Evolutionary conservation across 2,329 filamentous ascomycete species (phyloP).

Genomic region (Pseudofabraea citricarpa): DNA sequence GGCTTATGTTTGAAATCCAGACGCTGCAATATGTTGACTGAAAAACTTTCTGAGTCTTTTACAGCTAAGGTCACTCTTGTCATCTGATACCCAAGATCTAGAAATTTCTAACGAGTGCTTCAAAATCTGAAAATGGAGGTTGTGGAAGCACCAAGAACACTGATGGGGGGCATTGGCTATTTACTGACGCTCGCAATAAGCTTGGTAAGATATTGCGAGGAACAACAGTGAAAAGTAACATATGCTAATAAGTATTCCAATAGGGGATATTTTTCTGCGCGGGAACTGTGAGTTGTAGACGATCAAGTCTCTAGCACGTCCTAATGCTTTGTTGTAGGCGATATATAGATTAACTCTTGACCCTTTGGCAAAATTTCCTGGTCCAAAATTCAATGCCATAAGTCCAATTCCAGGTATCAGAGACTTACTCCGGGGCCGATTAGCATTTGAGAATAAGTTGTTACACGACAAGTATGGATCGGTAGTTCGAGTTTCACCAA

Average conservation of each 20-base stretch:
- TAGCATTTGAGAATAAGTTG: slow-evolving; percentile 15
- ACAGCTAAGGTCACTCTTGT: too few relatives aligned
- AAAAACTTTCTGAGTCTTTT: too few relatives aligned
- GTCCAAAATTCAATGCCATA: background rate
- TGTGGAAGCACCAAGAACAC: background rate
- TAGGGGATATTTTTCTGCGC: background rate
- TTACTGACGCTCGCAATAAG: background rate
- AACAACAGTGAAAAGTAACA: too few relatives aligned
- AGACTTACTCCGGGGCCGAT: background rate
- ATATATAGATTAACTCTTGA: slow-evolving; percentile 16
- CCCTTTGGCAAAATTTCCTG: slow-evolving; percentile 1
- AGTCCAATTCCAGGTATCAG: background rate
- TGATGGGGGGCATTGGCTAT: background rate
- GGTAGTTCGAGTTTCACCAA: slow-evolving; percentile 27
- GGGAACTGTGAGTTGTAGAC: background rate
- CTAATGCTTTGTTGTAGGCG: too few relatives aligned
- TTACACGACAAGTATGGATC: slow-evolving; percentile 20
- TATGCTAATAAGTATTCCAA: too few relatives aligned
- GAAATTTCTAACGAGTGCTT: background rate
- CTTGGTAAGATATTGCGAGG: too few relatives aligned
- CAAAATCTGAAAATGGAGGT: background rate
- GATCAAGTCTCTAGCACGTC: too few relatives aligned
- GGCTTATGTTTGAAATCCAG: too few relatives aligned
- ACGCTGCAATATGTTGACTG: too few relatives aligned
- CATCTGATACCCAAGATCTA: too few relatives aligned